Conservation (phyloP, 1,139 yeast genomes). For the Yamadazyma dendronema region DNA sequence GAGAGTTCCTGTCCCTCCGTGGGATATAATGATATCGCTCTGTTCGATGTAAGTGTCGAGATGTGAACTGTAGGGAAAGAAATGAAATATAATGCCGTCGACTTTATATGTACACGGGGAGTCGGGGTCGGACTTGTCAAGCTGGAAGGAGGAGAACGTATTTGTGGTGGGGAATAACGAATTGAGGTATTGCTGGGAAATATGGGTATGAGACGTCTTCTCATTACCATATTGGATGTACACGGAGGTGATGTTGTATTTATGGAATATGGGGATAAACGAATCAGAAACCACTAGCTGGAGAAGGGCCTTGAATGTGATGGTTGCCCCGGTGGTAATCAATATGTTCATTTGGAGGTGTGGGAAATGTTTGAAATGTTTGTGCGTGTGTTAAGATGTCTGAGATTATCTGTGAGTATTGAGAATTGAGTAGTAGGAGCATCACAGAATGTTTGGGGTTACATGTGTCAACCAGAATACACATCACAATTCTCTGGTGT, state of each 20-base stretch:
- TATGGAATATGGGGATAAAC: conserved; percentile 35
- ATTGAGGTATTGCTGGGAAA: conserved; percentile 25
- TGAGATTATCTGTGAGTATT: neutral
- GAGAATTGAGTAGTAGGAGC: no score
- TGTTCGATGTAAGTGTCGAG: conserved; percentile 36
- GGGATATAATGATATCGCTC: conserved; percentile 69
- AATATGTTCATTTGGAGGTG: conserved; percentile 15
- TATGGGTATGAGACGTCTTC: conserved; percentile 16
- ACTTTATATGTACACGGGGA: neutral
- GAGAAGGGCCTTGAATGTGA: conserved; percentile 64
- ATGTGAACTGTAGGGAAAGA: conserved; percentile 48
- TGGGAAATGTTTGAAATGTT: neutral
- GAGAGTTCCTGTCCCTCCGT: conserved; percentile 94
- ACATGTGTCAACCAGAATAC: no score
- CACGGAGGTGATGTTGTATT: conserved; percentile 6
- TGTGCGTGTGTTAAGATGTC: neutral
- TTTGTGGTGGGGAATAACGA: conserved; percentile 3
- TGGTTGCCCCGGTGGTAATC: conserved; percentile 78
- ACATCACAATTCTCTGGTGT: no score
- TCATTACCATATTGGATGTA: conserved; percentile 66
- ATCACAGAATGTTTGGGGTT: no score
- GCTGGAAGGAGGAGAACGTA: conserved; percentile 5
- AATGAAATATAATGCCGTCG: conserved; percentile 17
- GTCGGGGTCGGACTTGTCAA: conserved; percentile 9
- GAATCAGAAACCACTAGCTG: conserved; percentile 29